A percentile compares a stretch with the other conserved stretches of the same genome.
Conservation (phyloP, 1,284 basidiomycete species). For the Schizopora paradoxa region DNA sequence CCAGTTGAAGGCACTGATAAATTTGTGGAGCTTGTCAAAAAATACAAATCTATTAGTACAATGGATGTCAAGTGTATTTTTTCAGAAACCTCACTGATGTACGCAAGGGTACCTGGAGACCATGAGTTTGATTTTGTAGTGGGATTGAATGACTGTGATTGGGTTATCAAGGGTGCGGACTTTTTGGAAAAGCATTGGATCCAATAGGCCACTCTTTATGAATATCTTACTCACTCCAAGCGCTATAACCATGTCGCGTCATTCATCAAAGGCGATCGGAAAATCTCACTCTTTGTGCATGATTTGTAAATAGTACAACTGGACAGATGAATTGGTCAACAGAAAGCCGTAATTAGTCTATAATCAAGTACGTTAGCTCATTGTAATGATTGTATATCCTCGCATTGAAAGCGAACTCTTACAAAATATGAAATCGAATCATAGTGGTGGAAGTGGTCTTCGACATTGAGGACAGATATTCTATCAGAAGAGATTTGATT, state of each 20-base stretch:
- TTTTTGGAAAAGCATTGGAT: constrained; percentile 14
- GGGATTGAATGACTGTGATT: constrained; percentile 2
- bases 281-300: no score
- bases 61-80: constrained; percentile 2
- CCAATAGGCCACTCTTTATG: no score
- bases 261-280: no score
- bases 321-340: no score
- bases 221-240: no score
- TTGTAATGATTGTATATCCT: no score
- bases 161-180: constrained; percentile 1
- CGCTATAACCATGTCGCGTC: no score
- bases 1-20: constrained; percentile 7
- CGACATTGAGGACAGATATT: constrained; percentile 89
- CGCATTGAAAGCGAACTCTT: no score
- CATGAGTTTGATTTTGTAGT: constrained; percentile 10
- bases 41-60: constrained; percentile 8
- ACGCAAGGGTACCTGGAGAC: constrained; percentile 9
- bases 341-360: no score
- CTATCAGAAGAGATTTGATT: constrained; percentile 32
- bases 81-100: constrained; percentile 6
- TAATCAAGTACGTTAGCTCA: no score
- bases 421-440: no score
- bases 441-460: constrained; percentile 72
- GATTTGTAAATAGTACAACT: no score
- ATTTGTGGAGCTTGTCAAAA: constrained; percentile 10